Evolutionary conservation across 441 rosid species (phyloP).

Genomic region (Francoa sonchifolia): DNA sequence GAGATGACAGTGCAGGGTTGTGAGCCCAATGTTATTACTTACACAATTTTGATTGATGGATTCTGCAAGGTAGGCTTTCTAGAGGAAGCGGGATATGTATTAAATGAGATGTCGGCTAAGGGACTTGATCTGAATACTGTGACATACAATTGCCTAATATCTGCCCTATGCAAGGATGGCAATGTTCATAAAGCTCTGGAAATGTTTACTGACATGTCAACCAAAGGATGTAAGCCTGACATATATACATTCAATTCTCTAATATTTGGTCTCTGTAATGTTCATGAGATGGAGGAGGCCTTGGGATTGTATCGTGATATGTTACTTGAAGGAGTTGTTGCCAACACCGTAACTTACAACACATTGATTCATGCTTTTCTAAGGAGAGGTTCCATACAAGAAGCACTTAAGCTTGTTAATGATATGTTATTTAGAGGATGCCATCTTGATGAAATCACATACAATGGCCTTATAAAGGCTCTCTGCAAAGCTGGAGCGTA

Average conservation of each 20-base stretch:
- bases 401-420: constrained; percentile 58
- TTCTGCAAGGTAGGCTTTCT: constrained; percentile 54
- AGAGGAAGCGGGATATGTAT: constrained; percentile 34
- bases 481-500: constrained; percentile 49
- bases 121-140: constrained; percentile 54
- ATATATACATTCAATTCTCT: constrained; percentile 64
- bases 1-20: constrained; percentile 47
- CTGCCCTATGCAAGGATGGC: constrained; percentile 44
- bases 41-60: constrained; percentile 47
- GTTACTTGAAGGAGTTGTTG: constrained; percentile 65
- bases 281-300: constrained; percentile 40
- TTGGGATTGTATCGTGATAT: constrained; percentile 44
- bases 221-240: constrained; percentile 73
- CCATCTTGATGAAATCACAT: constrained; percentile 55
- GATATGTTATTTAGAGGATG: constrained; percentile 78
- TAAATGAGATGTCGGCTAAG: constrained; percentile 37
- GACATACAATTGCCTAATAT: constrained; percentile 57
- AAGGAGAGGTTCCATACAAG: constrained; percentile 47
- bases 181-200: constrained; percentile 41
- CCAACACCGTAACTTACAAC: constrained; percentile 76
- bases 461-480: constrained; percentile 57
- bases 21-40: constrained; percentile 49
- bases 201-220: constrained; percentile 48
- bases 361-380: constrained; percentile 48
- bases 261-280: constrained; percentile 61